Base-by-base conservation (phyloP, 495 filamentous ascomycete species). In the Cairneyella variabilis region DNA sequence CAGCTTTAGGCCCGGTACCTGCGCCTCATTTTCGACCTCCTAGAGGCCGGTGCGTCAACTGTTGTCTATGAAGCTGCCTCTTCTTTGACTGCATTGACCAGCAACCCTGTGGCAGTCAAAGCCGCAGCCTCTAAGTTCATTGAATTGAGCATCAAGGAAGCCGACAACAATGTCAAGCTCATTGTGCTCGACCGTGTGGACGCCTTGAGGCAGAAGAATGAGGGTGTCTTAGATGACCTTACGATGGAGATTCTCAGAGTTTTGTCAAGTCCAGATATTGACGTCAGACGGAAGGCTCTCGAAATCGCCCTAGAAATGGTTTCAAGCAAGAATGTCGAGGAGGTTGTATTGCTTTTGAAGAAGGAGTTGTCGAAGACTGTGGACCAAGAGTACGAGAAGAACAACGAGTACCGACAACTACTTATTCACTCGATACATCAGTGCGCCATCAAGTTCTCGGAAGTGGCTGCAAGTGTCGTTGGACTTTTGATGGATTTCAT, bases 401-500 rank as follows among this genome's bases (percentile, higher is more conserved):
- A 97, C 72, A 89, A 81, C 72, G 93, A 98, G 68, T 97, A 99
- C 68, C 88, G 95, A 57, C 90, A 93, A 67, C 76, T 97, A 2
- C 76, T 99, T 43, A 96, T 99, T 58, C 90, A 97, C 67, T 89
- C 91, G 42, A 97, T 99, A 64, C 95, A 99, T 69, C 89, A 89
- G 64, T 97, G 92, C 67, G 95, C 95, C 53, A 96, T 99, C 75
- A 96, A 93, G 66, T 97, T 97, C 72, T 97, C 95, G 3, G 95
- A 97, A 69, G 90, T 97, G 47, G 95, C 95, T 43, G 89, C 92
- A 32, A 96, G 89, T 65, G 95, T 97, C 41, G 95, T 99, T 50
- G 95, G 90, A 51, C 77, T 96, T 7, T 74, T 99, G n/a, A 99
- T 99, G 91, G 93, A 99, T 64, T 97, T 97, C 65, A 97, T 99